Evolutionary conservation across 768 basidiomycete genomes (phyloP), one percentile per base, ranked within the genome.

Genomic region (Leucocoprinus leucothites): DNA sequence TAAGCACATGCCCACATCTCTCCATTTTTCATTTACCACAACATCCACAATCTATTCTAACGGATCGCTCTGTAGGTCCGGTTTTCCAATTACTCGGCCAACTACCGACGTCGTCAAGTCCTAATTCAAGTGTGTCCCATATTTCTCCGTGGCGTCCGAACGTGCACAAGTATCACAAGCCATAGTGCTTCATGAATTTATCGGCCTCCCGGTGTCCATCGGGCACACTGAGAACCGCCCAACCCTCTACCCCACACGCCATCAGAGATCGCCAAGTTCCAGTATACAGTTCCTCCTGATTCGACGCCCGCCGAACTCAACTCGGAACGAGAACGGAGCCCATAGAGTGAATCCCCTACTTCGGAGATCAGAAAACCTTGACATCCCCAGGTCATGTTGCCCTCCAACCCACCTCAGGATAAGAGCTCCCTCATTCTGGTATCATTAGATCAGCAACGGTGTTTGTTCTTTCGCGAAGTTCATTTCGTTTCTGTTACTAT

Each of bases 401-500:
- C 31, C 31, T 5, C n/a, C 31, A 31, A 31, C 6, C 11, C 31
- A 31, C 31, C 11, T 31, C 31, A 31, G 6, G 31, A 31, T 5
- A 31, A 31, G 31, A 31, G 31, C 47, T 28, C 47, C 31, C 47
- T 48, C 47, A 48, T 48, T 48, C 47, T 28, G 47, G 47, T 31
- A 31, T 21, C 47, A 34, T 28, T 48, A 48, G 28, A 26, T 18
- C 18, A 25, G 18, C 31, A 31, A 6, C 24, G n/a, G 11, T 26
- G n/a, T 2, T 47, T n/a, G 28, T 28, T 2, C 24, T 18, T 45
- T n/a, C 46, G 26, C 4, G 31, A 50, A 44, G 28, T 45, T 53
- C 51, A 53, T 53, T 35, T 53, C 41, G 14, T 14, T 36, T 14
- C 28, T 31, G 51, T 53, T 44, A 44, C 51, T 13, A 53, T 45